Conservation (phyloP, 371 early-diverging fungal genomes). For the Funneliformis caledonium region DNA sequence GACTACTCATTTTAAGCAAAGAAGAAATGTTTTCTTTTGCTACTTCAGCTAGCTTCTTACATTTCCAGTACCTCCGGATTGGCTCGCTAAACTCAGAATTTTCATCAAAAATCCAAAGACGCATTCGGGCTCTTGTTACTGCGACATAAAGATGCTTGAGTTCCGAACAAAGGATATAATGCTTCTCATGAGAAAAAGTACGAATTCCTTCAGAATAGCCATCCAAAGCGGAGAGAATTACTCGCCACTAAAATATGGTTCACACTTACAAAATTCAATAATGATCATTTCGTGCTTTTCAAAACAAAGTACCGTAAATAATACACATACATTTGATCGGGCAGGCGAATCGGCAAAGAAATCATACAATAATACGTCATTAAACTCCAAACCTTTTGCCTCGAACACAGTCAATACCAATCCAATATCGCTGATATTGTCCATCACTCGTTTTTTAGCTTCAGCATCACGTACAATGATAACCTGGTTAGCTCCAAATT, state of each 20-base stretch:
- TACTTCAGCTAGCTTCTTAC: not conserved
- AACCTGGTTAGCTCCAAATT: slow-evolving; percentile 34
- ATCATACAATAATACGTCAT: slow-evolving; percentile 32
- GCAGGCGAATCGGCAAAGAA: slow-evolving; percentile 32
- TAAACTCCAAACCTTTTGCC: slow-evolving; percentile 26
- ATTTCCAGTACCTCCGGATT: slow-evolving; percentile 1
- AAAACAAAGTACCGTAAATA: not conserved
- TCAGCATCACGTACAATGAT: slow-evolving; percentile 31
- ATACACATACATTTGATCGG: not conserved
- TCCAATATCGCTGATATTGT: not conserved
- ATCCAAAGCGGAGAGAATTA: not conserved
- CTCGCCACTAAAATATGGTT: slow-evolving; percentile 8
- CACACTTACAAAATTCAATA: not conserved
- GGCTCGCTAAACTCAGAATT: not conserved
- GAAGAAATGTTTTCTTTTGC: not conserved
- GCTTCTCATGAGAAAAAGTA: slow-evolving; percentile 18
- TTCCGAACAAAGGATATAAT: slow-evolving; percentile 30
- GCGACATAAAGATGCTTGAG: slow-evolving; percentile 35
- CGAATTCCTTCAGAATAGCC: not conserved
- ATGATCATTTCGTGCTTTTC: not conserved
- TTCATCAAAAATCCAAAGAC: slow-evolving; percentile 27
- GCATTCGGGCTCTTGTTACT: slow-evolving; percentile 22
- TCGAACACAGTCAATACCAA: slow-evolving; percentile 27
- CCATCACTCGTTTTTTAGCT: not conserved
- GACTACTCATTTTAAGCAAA: slow-evolving; percentile 21